Conservation (phyloP, 805 yeast genomes). For the Metschnikowia anglica region DNA sequence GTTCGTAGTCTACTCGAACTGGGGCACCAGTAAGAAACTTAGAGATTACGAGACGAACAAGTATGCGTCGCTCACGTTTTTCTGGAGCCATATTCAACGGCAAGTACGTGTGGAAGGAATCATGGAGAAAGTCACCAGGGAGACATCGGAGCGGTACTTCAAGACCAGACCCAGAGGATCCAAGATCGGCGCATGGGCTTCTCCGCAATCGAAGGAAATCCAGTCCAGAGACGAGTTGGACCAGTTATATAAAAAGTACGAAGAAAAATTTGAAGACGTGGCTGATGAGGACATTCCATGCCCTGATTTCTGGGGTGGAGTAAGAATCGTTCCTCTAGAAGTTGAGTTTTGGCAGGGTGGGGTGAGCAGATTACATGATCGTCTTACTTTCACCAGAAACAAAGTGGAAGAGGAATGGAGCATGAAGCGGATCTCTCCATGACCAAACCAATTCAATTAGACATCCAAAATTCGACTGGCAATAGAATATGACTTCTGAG, state of each 20-base stretch:
- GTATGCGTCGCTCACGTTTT: slow-evolving; percentile 79
- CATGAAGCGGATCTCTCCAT: slow-evolving; percentile 72
- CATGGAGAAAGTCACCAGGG: slow-evolving; percentile 69
- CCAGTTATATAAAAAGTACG: slow-evolving; percentile 44
- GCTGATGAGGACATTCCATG: slow-evolving; percentile 71
- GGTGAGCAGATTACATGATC: slow-evolving; percentile 82
- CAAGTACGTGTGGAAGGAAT: slow-evolving; percentile 92
- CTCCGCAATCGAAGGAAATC: slow-evolving; percentile 76
- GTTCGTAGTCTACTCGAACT: slow-evolving; percentile 84
- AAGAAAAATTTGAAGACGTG: slow-evolving; percentile 55
- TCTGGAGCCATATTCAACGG: slow-evolving; percentile 89
- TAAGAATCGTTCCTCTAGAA: slow-evolving; percentile 82
- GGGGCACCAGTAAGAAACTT: slow-evolving; percentile 84
- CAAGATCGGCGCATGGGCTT: slow-evolving; percentile 94
- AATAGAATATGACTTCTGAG: not conserved
- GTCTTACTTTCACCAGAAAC: slow-evolving; percentile 69
- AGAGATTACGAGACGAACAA: slow-evolving; percentile 69
- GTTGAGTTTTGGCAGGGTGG: slow-evolving; percentile 99
- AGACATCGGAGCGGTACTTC: slow-evolving; percentile 75
- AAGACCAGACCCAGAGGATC: slow-evolving; percentile 90
- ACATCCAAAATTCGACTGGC: not conserved
- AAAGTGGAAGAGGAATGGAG: slow-evolving; percentile 54
- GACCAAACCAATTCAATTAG: not conserved
- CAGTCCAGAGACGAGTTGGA: slow-evolving; percentile 64
- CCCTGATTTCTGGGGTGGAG: slow-evolving; percentile 96